Percentiles rank a stretch among this genome's conserved stretches.
These are phyloP conservation scores for Wickerhamomyces chaumierensis DNA, from an alignment of 805 yeast species.

Conservation along the genomic window DNA sequence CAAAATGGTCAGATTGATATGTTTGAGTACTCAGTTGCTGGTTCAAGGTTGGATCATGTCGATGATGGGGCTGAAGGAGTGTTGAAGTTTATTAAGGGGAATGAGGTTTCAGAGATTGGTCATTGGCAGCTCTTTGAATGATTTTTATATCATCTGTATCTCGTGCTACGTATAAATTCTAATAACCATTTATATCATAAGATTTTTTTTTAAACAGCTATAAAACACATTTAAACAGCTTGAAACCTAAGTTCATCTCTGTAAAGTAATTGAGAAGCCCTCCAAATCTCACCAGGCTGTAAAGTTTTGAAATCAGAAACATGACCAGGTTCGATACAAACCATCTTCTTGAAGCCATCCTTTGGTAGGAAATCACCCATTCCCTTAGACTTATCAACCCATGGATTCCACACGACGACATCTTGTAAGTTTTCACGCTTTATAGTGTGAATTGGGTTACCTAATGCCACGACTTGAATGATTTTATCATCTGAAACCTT, in stretches of 20 bases:
- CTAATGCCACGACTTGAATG: conserved; percentile 60
- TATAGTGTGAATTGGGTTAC: conserved; percentile 60
- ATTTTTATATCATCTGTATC: too few relatives aligned
- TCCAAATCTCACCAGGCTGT: conserved; percentile 67
- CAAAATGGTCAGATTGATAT: too few relatives aligned
- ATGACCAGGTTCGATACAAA: conserved; percentile 91
- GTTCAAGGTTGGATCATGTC: too few relatives aligned
- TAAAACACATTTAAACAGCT: conserved; percentile 23
- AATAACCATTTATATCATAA: too few relatives aligned
- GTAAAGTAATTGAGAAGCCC: conserved; percentile 49
- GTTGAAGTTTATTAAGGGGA: too few relatives aligned
- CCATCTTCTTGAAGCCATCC: conserved; percentile 73
- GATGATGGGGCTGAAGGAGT: too few relatives aligned
- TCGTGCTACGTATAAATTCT: too few relatives aligned
- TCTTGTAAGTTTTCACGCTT: conserved; percentile 52
- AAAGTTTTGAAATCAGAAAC: conserved; percentile 60
- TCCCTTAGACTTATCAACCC: conserved; percentile 71
- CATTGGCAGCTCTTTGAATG: too few relatives aligned
- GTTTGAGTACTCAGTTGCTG: too few relatives aligned
- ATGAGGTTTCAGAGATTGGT: conserved; percentile 2
- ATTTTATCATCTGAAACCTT: conserved; percentile 40
- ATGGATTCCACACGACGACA: conserved; percentile 95
- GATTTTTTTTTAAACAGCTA: too few relatives aligned
- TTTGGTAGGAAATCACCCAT: conserved; percentile 89
- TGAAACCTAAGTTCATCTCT: conserved; percentile 54